These are phyloP conservation scores for Nakaseomyces bracarensis DNA, from an alignment of 1,139 yeast genomes.

Conservation along the genomic window DNA sequence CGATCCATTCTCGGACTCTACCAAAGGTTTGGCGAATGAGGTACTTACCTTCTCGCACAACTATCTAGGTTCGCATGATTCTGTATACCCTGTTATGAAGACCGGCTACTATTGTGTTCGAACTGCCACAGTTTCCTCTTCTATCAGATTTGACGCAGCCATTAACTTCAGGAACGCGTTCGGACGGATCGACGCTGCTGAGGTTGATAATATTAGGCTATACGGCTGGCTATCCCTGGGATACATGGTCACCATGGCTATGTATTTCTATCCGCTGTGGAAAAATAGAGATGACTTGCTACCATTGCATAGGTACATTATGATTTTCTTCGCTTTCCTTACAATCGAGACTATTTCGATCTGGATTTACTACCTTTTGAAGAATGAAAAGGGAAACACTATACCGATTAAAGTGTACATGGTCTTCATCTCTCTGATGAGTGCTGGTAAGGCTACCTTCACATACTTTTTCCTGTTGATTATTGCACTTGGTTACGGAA, in stretches of 20 bases:
- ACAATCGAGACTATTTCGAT: slow-evolving; percentile 75
- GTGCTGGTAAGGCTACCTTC: slow-evolving; percentile 72
- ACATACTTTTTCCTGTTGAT: slow-evolving; percentile 76
- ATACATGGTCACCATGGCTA: slow-evolving; percentile 66
- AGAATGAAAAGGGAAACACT: slow-evolving; percentile 49
- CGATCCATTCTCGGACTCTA: slow-evolving; percentile 32
- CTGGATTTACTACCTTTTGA: slow-evolving; percentile 82
- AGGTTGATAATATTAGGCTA: slow-evolving; percentile 78
- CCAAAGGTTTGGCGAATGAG: slow-evolving; percentile 38
- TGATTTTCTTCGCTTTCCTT: slow-evolving; percentile 72
- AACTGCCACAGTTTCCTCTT: slow-evolving; percentile 38
- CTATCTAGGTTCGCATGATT: slow-evolving; percentile 48
- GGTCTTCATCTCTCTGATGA: slow-evolving; percentile 64
- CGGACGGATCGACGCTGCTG: slow-evolving; percentile 80
- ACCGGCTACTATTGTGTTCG: slow-evolving; percentile 91
- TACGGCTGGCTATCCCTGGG: slow-evolving; percentile 77
- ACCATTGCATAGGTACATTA: slow-evolving; percentile 78
- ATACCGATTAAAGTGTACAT: slow-evolving; percentile 64
- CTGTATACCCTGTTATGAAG: slow-evolving; percentile 51
- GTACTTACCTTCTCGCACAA: slow-evolving; percentile 48
- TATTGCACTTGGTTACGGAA: slow-evolving; percentile 86
- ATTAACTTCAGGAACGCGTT: slow-evolving; percentile 80
- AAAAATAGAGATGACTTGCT: slow-evolving; percentile 76
- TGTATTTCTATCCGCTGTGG: slow-evolving; percentile 75
- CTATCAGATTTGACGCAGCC: slow-evolving; percentile 46